Conservation (phyloP, 352 stramenopile genomes). For the Sclerospora graminicola region DNA sequence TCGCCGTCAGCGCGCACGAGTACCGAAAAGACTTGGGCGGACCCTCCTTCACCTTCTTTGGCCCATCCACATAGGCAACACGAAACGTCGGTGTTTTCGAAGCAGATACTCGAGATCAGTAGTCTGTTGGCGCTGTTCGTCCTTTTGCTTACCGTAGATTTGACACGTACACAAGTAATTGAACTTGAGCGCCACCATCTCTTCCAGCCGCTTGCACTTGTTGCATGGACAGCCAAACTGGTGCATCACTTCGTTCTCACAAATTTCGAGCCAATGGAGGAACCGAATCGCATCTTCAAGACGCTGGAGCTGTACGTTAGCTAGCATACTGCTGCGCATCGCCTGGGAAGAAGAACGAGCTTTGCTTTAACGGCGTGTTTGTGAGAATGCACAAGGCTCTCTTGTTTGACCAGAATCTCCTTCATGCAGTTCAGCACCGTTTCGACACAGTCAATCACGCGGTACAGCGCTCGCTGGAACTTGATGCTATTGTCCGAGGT, state of each 20-base stretch:
- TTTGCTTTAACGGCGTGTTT: slow-evolving; percentile 74
- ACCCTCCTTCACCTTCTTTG: slow-evolving; percentile 82
- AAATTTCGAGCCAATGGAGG: slow-evolving; percentile 83
- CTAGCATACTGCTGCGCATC: slow-evolving; percentile 77
- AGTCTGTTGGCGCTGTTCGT: slow-evolving; percentile 73
- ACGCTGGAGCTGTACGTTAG: slow-evolving; percentile 62
- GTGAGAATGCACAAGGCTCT: slow-evolving; percentile 80
- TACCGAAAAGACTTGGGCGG: slow-evolving; percentile 75
- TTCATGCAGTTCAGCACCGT: slow-evolving; percentile 75
- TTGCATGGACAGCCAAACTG: slow-evolving; percentile 72
- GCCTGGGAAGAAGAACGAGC: slow-evolving; percentile 85
- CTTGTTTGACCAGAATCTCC: slow-evolving; percentile 77
- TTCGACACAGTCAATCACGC: slow-evolving; percentile 78
- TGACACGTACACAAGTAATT: slow-evolving; percentile 85
- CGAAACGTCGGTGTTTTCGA: slow-evolving; percentile 70
- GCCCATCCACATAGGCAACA: slow-evolving; percentile 76
- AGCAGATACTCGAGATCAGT: slow-evolving; percentile 69
- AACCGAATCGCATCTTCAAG: slow-evolving; percentile 79
- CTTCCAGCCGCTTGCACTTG: slow-evolving; percentile 70
- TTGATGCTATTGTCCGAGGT: slow-evolving; percentile 57
- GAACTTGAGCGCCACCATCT: slow-evolving; percentile 85
- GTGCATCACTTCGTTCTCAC: slow-evolving; percentile 83
- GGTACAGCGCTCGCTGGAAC: slow-evolving; percentile 59
- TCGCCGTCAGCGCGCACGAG: slow-evolving; percentile 61
- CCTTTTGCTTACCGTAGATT: slow-evolving; percentile 83